Conservation (phyloP, 352 stramenopile species). For the Salisapilia sapeloensis region DNA sequence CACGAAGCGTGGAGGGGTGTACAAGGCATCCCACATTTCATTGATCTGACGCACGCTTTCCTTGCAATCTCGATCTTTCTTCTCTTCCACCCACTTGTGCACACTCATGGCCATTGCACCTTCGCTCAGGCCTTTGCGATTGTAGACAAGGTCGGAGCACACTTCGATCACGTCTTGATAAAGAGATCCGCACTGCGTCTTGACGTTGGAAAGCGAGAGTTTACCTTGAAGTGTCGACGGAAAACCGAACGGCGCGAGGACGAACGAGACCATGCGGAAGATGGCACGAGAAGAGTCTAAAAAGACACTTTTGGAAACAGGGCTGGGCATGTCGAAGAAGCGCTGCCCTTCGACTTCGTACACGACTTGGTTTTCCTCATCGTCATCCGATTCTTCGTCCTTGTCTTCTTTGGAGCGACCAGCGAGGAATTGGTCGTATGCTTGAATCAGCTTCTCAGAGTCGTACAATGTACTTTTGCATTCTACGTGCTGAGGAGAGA, state of each 20-base stretch:
- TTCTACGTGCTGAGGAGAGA: slow-evolving; percentile 45
- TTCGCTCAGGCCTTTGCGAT: slow-evolving; percentile 48
- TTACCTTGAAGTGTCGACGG: slow-evolving; percentile 29
- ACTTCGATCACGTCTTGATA: slow-evolving; percentile 78
- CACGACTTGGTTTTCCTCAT: slow-evolving; percentile 27
- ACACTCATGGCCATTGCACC: slow-evolving; percentile 78
- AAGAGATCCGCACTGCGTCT: slow-evolving; percentile 47
- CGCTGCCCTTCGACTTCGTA: slow-evolving; percentile 18
- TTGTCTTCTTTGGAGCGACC: slow-evolving; percentile 1
- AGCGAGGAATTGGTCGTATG: not conserved
- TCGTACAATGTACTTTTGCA: slow-evolving; percentile 5
- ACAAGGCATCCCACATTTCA: slow-evolving; percentile 43
- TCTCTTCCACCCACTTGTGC: slow-evolving; percentile 73
- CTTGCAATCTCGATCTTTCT: slow-evolving; percentile 42
- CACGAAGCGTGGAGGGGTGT: slow-evolving; percentile 41
- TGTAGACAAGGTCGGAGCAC: slow-evolving; percentile 74
- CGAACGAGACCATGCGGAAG: slow-evolving; percentile 63
- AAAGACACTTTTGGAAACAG: slow-evolving; percentile 48
- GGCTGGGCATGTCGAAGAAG: slow-evolving; percentile 72
- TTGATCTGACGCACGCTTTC: slow-evolving; percentile 63
- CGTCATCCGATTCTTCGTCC: slow-evolving; percentile 7
- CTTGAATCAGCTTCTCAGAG: slow-evolving; percentile 2
- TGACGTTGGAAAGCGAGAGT: slow-evolving; percentile 49
- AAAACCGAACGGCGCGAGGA: slow-evolving; percentile 67
- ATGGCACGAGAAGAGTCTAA: slow-evolving; percentile 46